Evolutionary conservation across 1,284 basidiomycete species (phyloP).

Genomic region (Bondarzewia mesenterica): DNA sequence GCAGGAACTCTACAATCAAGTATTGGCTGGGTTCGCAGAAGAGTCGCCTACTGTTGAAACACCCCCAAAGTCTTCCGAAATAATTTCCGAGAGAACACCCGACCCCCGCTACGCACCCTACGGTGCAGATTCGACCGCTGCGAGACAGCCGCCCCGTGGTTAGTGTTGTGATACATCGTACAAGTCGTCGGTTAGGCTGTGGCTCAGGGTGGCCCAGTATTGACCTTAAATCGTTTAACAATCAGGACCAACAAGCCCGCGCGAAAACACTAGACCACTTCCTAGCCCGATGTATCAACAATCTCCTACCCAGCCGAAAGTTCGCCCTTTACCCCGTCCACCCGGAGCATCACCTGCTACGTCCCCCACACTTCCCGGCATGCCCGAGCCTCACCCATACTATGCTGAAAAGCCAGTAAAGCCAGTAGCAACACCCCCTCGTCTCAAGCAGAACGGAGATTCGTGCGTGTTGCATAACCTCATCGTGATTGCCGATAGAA

Average conservation of each 20-base stretch:
- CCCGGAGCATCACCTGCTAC: slow-evolving; percentile 5
- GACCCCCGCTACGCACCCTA: slow-evolving; percentile 6
- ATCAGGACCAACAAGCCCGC: slow-evolving; percentile 8
- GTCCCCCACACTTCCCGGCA: slow-evolving; percentile 9
- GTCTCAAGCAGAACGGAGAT: background rate
- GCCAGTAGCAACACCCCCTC: slow-evolving; percentile 7
- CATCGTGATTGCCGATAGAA: background rate
- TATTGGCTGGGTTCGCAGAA: slow-evolving; percentile 15
- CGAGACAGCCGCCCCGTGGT: background rate
- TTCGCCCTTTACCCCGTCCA: slow-evolving; percentile 12
- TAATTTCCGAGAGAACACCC: background rate
- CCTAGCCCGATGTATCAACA: slow-evolving; percentile 8
- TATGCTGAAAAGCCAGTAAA: slow-evolving; percentile 12
- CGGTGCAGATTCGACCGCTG: slow-evolving; percentile 9
- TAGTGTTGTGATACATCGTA: background rate
- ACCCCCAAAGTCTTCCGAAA: slow-evolving; percentile 2
- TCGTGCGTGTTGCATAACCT: background rate
- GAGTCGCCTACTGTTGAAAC: slow-evolving; percentile 10
- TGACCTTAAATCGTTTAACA: too few relatives aligned
- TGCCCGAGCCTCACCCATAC: slow-evolving; percentile 17
- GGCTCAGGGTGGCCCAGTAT: too few relatives aligned
- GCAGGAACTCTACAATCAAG: slow-evolving; percentile 14
- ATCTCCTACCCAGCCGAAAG: slow-evolving; percentile 8
- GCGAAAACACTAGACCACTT: slow-evolving; percentile 8
- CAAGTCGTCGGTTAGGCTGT: too few relatives aligned